Conservation (phyloP, 73 alveolate genomes). For the Uronychia binucleata region DNA sequence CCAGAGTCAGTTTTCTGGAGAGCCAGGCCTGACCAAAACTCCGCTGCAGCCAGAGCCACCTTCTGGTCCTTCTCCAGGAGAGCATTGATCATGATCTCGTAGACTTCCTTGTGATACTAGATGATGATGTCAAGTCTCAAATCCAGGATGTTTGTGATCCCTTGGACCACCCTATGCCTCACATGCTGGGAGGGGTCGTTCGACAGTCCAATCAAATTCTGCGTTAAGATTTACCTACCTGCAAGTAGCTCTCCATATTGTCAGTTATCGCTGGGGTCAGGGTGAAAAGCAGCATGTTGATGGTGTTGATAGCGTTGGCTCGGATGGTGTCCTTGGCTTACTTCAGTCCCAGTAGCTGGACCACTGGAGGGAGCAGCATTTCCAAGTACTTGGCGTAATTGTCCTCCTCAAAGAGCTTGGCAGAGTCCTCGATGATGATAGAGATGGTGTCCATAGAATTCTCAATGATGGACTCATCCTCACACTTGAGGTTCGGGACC, state of each 20-base stretch:
- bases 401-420: constrained; percentile 26
- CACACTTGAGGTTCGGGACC: not conserved
- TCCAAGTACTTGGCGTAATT: constrained; percentile 10
- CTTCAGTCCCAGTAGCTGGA: not conserved
- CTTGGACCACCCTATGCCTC: constrained; percentile 45
- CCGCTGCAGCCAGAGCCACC: constrained; percentile 70
- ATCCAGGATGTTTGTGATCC: constrained; percentile 40
- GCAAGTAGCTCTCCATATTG: constrained; percentile 12
- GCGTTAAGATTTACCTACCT: not conserved
- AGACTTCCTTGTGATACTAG: constrained; percentile 3
- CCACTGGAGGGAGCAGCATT: constrained; percentile 1
- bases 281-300: constrained; percentile 19
- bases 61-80: constrained; percentile 49
- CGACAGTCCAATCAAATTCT: constrained; percentile 12
- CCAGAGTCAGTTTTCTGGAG: constrained; percentile 2
- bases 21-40: constrained; percentile 65
- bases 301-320: constrained; percentile 8
- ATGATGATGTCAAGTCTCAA: constrained; percentile 32
- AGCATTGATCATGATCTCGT: constrained; percentile 42
- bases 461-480: constrained; percentile 18
- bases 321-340: constrained; percentile 5
- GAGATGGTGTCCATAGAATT: constrained; percentile 28
- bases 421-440: constrained; percentile 45
- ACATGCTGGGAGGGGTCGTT: constrained; percentile 24
- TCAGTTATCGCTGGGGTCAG: constrained; percentile 1